These are phyloP conservation scores for Ehretia macrophylla DNA, from an alignment of 257 asterid species.

Conservation along the genomic window DNA sequence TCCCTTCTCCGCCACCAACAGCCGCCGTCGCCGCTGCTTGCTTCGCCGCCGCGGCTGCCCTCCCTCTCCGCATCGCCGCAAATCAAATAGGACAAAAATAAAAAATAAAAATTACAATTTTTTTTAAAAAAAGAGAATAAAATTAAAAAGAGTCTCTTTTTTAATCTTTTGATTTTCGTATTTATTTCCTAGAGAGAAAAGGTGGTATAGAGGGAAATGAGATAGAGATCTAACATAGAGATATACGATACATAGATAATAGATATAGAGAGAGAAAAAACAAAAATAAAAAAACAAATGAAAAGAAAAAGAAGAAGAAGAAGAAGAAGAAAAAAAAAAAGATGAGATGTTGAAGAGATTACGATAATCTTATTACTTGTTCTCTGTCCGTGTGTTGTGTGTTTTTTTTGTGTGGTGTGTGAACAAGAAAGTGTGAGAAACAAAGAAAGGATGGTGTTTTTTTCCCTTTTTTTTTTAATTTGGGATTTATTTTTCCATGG, in stretches of 20 bases:
- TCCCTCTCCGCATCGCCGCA: constrained; percentile 54
- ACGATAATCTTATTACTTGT: not conserved
- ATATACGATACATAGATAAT: not conserved
- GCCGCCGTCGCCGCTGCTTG: constrained; percentile 21
- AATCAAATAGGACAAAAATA: not conserved
- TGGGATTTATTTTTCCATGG: constrained; percentile 5
- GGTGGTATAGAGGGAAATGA: not conserved
- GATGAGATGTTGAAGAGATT: not conserved
- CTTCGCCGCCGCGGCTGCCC: constrained; percentile 33
- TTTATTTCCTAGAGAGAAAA: not conserved
- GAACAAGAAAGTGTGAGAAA: constrained; percentile 6
- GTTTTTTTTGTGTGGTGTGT: not conserved
- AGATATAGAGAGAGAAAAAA: not conserved
- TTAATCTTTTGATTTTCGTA: not conserved
- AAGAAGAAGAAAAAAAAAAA: not conserved
- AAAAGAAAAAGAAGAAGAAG: not conserved
- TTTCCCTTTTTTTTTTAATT: constrained; percentile 1
- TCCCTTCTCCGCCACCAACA: constrained; percentile 23
- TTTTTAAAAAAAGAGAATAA: not conserved
- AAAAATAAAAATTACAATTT: constrained; percentile 7
- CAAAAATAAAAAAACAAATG: not conserved
- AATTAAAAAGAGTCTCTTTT: not conserved
- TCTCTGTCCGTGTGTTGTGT: not conserved
- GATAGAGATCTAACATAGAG: not conserved
- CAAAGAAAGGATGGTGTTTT: constrained; percentile 11